Evolutionary conservation across 257 asterid genomes (phyloP), one percentile per base, ranked within the genome.

Genomic region (Capsicum pubescens): DNA sequence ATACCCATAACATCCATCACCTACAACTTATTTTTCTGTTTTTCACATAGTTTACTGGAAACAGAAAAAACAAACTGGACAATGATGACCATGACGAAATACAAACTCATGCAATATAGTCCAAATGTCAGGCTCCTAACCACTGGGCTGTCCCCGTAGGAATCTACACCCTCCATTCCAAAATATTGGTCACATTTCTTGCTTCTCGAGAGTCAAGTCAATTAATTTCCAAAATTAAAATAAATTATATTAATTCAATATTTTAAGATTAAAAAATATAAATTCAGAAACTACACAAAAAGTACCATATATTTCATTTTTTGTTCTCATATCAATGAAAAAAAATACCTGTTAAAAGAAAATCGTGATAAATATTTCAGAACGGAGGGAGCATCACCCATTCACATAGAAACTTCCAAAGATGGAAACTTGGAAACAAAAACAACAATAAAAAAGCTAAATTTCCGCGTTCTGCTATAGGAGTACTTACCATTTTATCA

Each of bases 401-500:
- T 19, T 76, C 63, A 21, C 63, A 21, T 52, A 76, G 14, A 76
- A 76, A 35, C 44, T 50, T 13, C 21, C 5, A 76, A 52, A 76
- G 58, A 57, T 76, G 48, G 48, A 8, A 76, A 76, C 63, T 52
- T 76, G 81, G 81, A 76, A 54, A 46, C 81, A 52, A 52, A 76
- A 76, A 12, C 42, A 48, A 48, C 19, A 61, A 44, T 12, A 32
- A 44, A 66, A 66, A 66, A 66, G 71, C 72, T 12, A 66, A 66
- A 0, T 6, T 66, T 13, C 14, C 32, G 48, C 13, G 11, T 21
- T 26, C 70, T 21, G 5, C 70, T 12, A 48, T 74, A 74, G 60
- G 39, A 48, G 17, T 13, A 89, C 97, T 89, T 84, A 93, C 97
- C 97, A 93, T 91, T 93, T 93, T 74, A 93, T 93, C 85, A 93